Conservation (phyloP, 805 yeast species). For the Pichia nanzhaoensis region DNA sequence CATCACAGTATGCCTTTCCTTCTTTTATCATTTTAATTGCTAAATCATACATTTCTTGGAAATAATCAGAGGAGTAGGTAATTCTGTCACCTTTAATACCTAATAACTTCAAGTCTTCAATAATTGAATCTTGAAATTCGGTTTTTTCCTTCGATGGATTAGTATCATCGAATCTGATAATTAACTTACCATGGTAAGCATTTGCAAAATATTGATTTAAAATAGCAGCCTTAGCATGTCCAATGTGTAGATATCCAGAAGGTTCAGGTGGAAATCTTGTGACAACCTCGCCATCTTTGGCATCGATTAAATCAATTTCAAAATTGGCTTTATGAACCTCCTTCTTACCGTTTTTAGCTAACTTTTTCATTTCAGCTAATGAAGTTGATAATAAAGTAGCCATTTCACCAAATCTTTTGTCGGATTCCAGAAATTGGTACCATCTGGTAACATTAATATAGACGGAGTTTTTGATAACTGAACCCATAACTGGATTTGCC, state of each 20-base stretch:
- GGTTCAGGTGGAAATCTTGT: slow-evolving; percentile 99
- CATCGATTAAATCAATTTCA: slow-evolving; percentile 88
- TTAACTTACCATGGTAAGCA: slow-evolving; percentile 91
- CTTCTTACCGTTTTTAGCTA: slow-evolving; percentile 67
- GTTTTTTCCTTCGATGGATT: slow-evolving; percentile 95
- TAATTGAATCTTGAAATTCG: slow-evolving; percentile 89
- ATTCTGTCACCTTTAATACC: slow-evolving; percentile 89
- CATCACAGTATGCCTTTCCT: slow-evolving; percentile 97
- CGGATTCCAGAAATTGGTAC: slow-evolving; percentile 73
- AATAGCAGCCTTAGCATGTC: slow-evolving; percentile 98
- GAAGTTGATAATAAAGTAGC: slow-evolving; percentile 63
- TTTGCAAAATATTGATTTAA: slow-evolving; percentile 95
- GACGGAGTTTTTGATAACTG: slow-evolving; percentile 77
- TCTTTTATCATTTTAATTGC: slow-evolving; percentile 86
- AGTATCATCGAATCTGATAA: slow-evolving; percentile 96
- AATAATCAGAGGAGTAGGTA: slow-evolving; percentile 91
- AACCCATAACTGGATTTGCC: slow-evolving; percentile 89
- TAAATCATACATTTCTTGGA: slow-evolving; percentile 81
- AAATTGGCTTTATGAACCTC: slow-evolving; percentile 91
- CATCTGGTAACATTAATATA: slow-evolving; percentile 88
- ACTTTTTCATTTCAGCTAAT: slow-evolving; percentile 65
- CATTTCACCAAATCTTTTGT: slow-evolving; percentile 60
- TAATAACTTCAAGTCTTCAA: slow-evolving; percentile 83
- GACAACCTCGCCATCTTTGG: slow-evolving; percentile 90
- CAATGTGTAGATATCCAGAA: slow-evolving; percentile 97